These are phyloP conservation scores for Botryotinia calthae DNA, from an alignment of 2,329 filamentous ascomycete genomes.

Conservation along the genomic window DNA sequence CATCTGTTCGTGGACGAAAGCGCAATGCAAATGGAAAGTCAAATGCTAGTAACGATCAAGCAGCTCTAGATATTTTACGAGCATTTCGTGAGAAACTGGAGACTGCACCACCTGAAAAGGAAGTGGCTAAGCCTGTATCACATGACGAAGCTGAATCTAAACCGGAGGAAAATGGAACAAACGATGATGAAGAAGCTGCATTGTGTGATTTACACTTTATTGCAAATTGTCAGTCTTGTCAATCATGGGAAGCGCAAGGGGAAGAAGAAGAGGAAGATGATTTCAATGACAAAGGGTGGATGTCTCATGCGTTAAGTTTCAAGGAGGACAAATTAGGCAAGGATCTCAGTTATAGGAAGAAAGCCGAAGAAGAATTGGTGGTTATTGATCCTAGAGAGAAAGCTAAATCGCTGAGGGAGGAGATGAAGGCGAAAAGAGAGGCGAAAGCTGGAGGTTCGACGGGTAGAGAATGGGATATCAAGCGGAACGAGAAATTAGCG, in stretches of 20 bases:
- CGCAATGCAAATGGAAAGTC: conserved; percentile 57
- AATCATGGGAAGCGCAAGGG: conserved; percentile 65
- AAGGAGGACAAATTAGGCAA: conserved; percentile 89
- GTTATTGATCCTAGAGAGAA: conserved; percentile 92
- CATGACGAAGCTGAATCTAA: conserved; percentile 25
- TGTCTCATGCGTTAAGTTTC: conserved; percentile 81
- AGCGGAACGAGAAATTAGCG: conserved; percentile 56
- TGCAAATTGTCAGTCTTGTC: conserved; percentile 88
- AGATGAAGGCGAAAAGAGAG: conserved; percentile 59
- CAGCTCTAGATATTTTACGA: conserved; percentile 68
- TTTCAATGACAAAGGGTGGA: conserved; percentile 70
- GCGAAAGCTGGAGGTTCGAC: conserved; percentile 46
- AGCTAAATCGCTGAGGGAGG: conserved; percentile 67
- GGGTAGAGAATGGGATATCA: conserved; percentile 59
- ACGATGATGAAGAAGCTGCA: conserved; percentile 65
- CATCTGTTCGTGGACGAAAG: conserved; percentile 68
- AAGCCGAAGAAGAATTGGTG: conserved; percentile 85
- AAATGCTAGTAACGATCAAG: conserved; percentile 56
- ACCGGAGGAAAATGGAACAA: conserved; percentile 33
- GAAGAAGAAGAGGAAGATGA: conserved; percentile 53
- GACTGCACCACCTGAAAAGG: conserved; percentile 45
- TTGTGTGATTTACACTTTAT: conserved; percentile 96
- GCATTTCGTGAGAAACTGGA: conserved; percentile 79
- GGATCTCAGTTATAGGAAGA: conserved; percentile 82
- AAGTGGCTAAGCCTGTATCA: conserved; percentile 32